Evolutionary conservation across 2,329 filamentous ascomycete genomes (phyloP), one percentile per base, ranked within the genome.

Genomic region (Cadophora luteo-olivacea): DNA sequence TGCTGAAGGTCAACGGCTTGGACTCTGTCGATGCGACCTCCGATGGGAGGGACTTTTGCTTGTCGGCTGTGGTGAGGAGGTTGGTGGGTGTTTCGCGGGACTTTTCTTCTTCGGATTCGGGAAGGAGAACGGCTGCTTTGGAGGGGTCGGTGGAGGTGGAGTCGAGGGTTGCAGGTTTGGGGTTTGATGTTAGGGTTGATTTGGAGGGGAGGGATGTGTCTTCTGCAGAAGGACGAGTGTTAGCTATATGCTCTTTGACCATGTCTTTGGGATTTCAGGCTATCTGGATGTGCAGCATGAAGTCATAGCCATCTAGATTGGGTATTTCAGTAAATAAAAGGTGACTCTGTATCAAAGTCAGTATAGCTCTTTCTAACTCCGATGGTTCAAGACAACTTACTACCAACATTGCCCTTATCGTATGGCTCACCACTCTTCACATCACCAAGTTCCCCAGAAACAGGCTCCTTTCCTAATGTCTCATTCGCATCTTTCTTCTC

Each of bases 331-430:
- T 22, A n/a, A 48, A 48, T n/a, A 11, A n/a, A 48, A 22, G 22
- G 12, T 22, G 2, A 48, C 45, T n/a, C 19, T 48, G 19, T 4
- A 48, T 19, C 45, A 22, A 51, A 33, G 29, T 63, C 25, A 58
- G 51, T 8, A 49, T 5, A 48, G 16, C 16, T 48, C 45, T 22
- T 4, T 32, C 14, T 60, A 5, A 14, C 16, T 55, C 25, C 19
- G 3, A 24, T 12, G 11, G 19, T 51, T 25, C 36, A 24, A 41
- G 38, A 12, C 11, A 22, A 33, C 48, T 62, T 49, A 41, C 73
- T 79, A 88, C 83, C 85, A 82, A 87, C 84, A 78, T 96, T 96
- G 61, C 93, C 93, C 68, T 88, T 88, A 77, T 96, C 93, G 75
- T 89, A 97, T 0, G 93, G 93, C 78, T 95, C 90, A 14, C 86